Percentiles rank a stretch among this genome's conserved stretches.
Conservation (phyloP, 2,329 filamentous ascomycete genomes). For the Dendryphion nanum region DNA sequence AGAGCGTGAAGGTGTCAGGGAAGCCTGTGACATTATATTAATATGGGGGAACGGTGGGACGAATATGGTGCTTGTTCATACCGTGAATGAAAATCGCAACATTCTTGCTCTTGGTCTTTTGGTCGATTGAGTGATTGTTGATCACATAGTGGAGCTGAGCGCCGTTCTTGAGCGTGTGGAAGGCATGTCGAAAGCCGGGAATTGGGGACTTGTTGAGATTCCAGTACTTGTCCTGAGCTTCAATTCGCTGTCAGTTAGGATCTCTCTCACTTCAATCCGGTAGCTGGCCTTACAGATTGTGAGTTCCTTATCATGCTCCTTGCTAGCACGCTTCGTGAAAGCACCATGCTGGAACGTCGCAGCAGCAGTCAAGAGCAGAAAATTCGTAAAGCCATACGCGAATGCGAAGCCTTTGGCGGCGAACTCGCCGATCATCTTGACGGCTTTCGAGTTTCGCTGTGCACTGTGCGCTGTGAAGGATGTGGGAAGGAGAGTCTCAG, state of each 20-base stretch:
- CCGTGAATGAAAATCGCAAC: slow-evolving; percentile 57
- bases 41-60: neutral
- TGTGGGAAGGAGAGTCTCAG: too few relatives aligned
- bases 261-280: too few relatives aligned
- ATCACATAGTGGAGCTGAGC: slow-evolving; percentile 57
- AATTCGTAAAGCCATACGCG: slow-evolving; percentile 29
- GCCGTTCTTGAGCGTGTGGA: slow-evolving; percentile 50
- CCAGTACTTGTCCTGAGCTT: slow-evolving; percentile 56
- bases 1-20: slow-evolving; percentile 58
- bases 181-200: slow-evolving; percentile 50
- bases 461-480: neutral
- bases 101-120: slow-evolving; percentile 22
- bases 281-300: slow-evolving; percentile 19
- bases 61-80: slow-evolving; percentile 5
- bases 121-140: slow-evolving; percentile 20
- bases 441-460: neutral
- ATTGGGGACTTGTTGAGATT: slow-evolving; percentile 48
- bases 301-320: slow-evolving; percentile 29
- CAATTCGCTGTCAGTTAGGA: neutral
- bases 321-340: slow-evolving; percentile 24
- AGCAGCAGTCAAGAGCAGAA: slow-evolving; percentile 17
- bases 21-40: slow-evolving; percentile 42
- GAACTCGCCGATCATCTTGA: neutral
- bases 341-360: slow-evolving; percentile 26
- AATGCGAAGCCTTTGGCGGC: slow-evolving; percentile 7